These are phyloP conservation scores for Xerocomellus chrysenteron DNA, from an alignment of 768 basidiomycete genomes.

Conservation along the genomic window DNA sequence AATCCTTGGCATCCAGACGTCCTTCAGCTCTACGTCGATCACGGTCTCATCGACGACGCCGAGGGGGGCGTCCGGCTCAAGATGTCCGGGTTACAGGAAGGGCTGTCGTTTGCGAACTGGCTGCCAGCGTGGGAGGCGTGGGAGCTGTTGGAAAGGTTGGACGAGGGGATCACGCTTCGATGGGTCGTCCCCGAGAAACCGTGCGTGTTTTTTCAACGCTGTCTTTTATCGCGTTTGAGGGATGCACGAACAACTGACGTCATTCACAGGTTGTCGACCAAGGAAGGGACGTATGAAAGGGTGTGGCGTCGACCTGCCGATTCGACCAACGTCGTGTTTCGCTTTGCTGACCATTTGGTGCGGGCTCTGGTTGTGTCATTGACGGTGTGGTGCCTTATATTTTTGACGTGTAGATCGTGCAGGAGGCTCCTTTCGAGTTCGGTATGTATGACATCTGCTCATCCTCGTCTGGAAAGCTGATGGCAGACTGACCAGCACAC, in stretches of 20 bases:
- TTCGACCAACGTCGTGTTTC: conserved; percentile 30
- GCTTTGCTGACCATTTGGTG: conserved; percentile 30
- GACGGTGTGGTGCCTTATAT: not conserved
- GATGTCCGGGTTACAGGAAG: conserved; percentile 66
- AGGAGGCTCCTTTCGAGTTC: conserved; percentile 31
- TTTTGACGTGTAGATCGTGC: conserved; percentile 20
- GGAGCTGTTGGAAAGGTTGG: conserved; percentile 27
- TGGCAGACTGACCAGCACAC: conserved; percentile 11
- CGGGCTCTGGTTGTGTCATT: not conserved
- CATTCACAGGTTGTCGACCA: conserved; percentile 12
- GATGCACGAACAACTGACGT: not conserved
- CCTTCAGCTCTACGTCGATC: conserved; percentile 58
- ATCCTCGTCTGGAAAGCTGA: not conserved
- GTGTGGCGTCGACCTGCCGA: conserved; percentile 34
- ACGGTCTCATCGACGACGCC: conserved; percentile 42
- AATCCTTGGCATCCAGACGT: conserved; percentile 63
- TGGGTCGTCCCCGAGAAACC: conserved; percentile 29
- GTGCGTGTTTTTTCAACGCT: conserved; percentile 6
- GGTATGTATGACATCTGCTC: conserved; percentile 15
- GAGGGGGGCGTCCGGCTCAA: conserved; percentile 55
- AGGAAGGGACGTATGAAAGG: conserved; percentile 12
- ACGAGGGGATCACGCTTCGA: conserved; percentile 25
- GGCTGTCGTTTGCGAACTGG: conserved; percentile 53
- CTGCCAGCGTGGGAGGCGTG: conserved; percentile 24
- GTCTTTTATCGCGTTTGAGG: not conserved